Base-by-base conservation (phyloP, 768 basidiomycete species). In the Tulasnella sp. region DNA sequence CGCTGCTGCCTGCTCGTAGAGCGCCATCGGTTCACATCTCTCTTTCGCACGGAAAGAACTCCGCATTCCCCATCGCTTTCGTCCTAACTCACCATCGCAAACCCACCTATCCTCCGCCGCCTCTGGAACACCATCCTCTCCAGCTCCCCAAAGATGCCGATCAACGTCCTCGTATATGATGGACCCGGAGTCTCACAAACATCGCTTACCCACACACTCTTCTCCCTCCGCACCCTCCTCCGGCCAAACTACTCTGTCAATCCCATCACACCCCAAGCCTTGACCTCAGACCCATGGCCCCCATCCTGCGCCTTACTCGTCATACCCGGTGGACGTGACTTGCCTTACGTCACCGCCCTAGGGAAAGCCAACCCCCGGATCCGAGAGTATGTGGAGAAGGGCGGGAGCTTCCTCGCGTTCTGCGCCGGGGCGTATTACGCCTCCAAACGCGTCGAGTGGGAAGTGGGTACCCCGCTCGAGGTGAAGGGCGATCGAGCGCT, bases 201-300 rank as follows among this genome's bases (percentile, higher is more conserved):
- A 31, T 75, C 73, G 7, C 67, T 77, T 37, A 63, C 71, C 53
- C 65, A 75, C 62, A 67, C 77, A 6, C 61, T 80, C 23, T 59
- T 70, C 3, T 67, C 71, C 1, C 75, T 91, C 15, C 73, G 76
- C 29, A 65, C 74, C 2, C 63, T 85, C 27, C 78, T 94, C 17
- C 65, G 75, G 12, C 83, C 88, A 0, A 76, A 82, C 66, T 93
- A 92, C 67, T 79, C 86, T 11, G 80, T 94, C 40, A 86, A 88
- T 59, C 68, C 79, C 14, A 74, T 91, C 49, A 71, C 80, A 0
- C 73, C 75, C 9, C 70, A 77, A 37, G 67, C 76, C 2, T 70
- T 97, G 4, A 69, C 73, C 1, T 70, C 74, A 0, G 82, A 83
- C 29, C 91, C 92, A 17, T 97, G 92, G 93, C 67, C 77, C 35